Conservation (phyloP, 257 asterid species). For the Solanum dulcamara region DNA sequence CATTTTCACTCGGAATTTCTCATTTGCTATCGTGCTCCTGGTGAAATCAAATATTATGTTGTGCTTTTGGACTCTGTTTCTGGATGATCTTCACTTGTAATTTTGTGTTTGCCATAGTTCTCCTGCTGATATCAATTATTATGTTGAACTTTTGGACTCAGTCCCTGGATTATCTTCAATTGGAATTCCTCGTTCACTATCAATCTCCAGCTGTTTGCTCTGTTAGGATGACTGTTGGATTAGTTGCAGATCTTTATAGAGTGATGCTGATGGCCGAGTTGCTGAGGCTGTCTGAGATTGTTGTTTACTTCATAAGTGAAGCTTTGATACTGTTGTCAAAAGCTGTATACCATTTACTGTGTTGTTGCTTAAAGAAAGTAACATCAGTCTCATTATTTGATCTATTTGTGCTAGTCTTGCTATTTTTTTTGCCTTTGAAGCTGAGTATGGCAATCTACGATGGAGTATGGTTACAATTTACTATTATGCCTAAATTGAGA, state of each 20-base stretch:
- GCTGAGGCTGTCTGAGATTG: neutral
- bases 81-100: neutral
- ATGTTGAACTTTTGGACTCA: rapidly evolving
- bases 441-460: neutral
- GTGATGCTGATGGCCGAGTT: neutral
- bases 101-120: neutral
- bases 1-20: too few species aligned
- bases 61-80: neutral
- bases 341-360: neutral
- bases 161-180: neutral
- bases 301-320: neutral
- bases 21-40: neutral
- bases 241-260: neutral
- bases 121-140: neutral
- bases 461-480: neutral
- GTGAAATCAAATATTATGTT: neutral
- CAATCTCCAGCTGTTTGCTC: neutral
- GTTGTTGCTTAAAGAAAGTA: neutral
- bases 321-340: neutral
- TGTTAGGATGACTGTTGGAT: neutral
- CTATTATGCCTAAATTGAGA: neutral
- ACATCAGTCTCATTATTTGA: neutral
- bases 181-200: too few species aligned
- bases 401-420: neutral
- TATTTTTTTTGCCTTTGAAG: neutral